Base-by-base conservation (phyloP, 441 rosid genomes). In the Dalechampia spathulata region DNA sequence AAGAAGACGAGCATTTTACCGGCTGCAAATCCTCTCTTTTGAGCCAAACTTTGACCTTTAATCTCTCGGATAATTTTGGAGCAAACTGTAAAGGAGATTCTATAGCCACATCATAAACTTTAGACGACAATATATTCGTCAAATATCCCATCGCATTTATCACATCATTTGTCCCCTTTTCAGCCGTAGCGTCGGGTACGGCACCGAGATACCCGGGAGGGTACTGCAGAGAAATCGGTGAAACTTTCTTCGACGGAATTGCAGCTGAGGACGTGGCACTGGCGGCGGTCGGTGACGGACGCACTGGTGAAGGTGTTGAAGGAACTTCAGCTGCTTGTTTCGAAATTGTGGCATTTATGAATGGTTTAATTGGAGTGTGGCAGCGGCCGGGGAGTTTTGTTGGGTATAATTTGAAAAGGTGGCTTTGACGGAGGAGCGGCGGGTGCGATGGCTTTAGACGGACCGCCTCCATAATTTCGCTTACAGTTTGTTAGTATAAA, bases 11-110 rank as follows among this genome's bases (percentile, higher is more conserved):
- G 47, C 23, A 44, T 57, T 78, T 71, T 73, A 92, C 99, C n/a
- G 99, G 97, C 62, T 92, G 96, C 73, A 89, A 73, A 73, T 89
- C 99, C 78, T 89, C 96, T 34, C 99, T 62, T 77, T 92, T 92
- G 37, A 92, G 96, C 87, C 76, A 76, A 64, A 92, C 61, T 2
- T 77, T 70, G 30, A 77, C 82, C 12, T 92, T 88, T 68, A 83
- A 62, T 63, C 80, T 75, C 76, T 83, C 78, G 0, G 99, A 89
- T 14, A 89, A 60, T 74, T 83, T 86, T 38, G 79, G 62, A 9
- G 96, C 99, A 30, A 74, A 55, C 62, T 92, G 85, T 49, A 89
- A 65, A 3, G 97, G 97, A 14, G 97, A 77, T 72, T 92, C 99
- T 55, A 77, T 68, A 0, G 99, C 96, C 13, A 89, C 81, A 52